A percentile compares a stretch with the other conserved stretches of the same genome.
Conservation (phyloP, 2,329 filamentous ascomycete genomes). For the Talaromyces sp. region DNA sequence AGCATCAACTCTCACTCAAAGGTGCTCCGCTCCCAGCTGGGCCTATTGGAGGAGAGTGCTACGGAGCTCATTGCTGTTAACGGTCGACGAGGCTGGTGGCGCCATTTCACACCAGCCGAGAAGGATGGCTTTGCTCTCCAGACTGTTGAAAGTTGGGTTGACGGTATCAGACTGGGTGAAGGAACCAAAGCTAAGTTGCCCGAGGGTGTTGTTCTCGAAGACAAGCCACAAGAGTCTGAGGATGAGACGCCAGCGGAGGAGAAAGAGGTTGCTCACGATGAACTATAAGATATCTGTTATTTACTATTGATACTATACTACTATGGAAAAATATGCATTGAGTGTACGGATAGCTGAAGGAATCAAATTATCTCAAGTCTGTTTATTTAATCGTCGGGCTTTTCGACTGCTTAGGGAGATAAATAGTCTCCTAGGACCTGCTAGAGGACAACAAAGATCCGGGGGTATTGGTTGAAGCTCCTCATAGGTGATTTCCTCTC, state of each 20-base stretch:
- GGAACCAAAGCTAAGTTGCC: constrained; percentile 72
- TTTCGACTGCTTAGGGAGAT: background rate
- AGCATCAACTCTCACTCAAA: constrained; percentile 53
- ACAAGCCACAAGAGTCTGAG: constrained; percentile 15
- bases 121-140: constrained; percentile 47
- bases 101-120: constrained; percentile 52
- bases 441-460: background rate
- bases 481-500: background rate
- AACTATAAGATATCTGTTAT: constrained; percentile 11
- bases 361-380: background rate
- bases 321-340: background rate
- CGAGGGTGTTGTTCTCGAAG: constrained; percentile 48
- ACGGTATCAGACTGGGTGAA: constrained; percentile 85
- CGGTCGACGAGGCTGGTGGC: constrained; percentile 80
- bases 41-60: constrained; percentile 47
- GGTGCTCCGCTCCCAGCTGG: constrained; percentile 55
- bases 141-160: constrained; percentile 77
- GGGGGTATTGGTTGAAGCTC: background rate
- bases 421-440: background rate
- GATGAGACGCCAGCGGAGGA: constrained; percentile 35
- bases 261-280: constrained; percentile 11
- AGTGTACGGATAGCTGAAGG: background rate
- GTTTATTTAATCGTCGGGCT: background rate
- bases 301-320: background rate
- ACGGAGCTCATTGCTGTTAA: constrained; percentile 74